These are phyloP conservation scores for Globisporangium parvum DNA, from an alignment of 352 stramenopile species.

Conservation along the genomic window DNA sequence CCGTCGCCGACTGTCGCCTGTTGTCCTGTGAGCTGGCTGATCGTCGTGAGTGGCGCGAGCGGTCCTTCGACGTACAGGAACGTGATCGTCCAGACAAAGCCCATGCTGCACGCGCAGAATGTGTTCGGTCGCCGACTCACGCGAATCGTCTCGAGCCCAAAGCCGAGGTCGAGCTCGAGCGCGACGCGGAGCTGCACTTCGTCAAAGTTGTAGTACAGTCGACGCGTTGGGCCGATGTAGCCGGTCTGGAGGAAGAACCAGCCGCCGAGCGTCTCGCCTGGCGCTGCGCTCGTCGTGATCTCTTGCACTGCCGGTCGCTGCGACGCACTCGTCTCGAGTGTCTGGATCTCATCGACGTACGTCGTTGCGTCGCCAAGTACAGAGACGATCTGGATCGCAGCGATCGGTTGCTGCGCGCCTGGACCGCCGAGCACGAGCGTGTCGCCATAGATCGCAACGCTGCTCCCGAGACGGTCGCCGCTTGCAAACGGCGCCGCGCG, in stretches of 20 bases:
- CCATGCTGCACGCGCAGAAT: slow-evolving; percentile 64
- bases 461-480: slow-evolving; percentile 49
- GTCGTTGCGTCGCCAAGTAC: slow-evolving; percentile 35
- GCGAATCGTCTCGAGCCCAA: slow-evolving; percentile 46
- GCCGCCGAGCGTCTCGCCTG: slow-evolving; percentile 56
- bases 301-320: slow-evolving; percentile 63
- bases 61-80: slow-evolving; percentile 66
- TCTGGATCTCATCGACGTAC: slow-evolving; percentile 72
- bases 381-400: slow-evolving; percentile 69
- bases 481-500: slow-evolving; percentile 51
- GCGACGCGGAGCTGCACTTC: slow-evolving; percentile 55
- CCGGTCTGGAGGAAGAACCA: slow-evolving; percentile 69
- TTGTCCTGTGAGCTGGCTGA: slow-evolving; percentile 44
- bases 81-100: slow-evolving; percentile 72
- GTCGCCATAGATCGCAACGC: slow-evolving; percentile 60
- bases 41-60: slow-evolving; percentile 36
- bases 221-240: slow-evolving; percentile 42
- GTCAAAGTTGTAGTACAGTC: slow-evolving; percentile 67
- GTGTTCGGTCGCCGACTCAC: slow-evolving; percentile 57
- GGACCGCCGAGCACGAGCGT: slow-evolving; percentile 68
- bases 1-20: slow-evolving; percentile 59
- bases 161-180: slow-evolving; percentile 71
- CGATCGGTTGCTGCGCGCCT: slow-evolving; percentile 43
- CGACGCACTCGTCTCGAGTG: slow-evolving; percentile 43
- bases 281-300: slow-evolving; percentile 56